Percentiles rank a stretch among this genome's conserved stretches.
These are phyloP conservation scores for Peniophora sp. DNA, from an alignment of 1,284 basidiomycete species.

Conservation along the genomic window DNA sequence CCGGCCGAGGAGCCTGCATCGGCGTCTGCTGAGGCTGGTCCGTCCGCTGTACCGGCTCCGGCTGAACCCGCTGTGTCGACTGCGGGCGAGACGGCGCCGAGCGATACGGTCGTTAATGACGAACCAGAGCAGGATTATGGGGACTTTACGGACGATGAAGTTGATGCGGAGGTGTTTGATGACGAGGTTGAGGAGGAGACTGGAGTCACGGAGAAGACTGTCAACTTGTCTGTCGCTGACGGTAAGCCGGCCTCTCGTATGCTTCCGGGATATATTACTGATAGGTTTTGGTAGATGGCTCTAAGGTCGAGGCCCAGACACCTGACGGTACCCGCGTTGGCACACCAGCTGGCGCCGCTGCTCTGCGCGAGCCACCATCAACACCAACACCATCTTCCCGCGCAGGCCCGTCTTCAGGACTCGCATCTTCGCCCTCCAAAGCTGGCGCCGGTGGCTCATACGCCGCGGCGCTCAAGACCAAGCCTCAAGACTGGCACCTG, in stretches of 20 bases:
- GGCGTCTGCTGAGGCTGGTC: constrained; percentile 9
- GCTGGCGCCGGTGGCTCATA: constrained; percentile 53
- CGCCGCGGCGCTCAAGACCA: constrained; percentile 87
- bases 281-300: constrained; percentile 53
- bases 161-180: constrained; percentile 64
- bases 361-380: constrained; percentile 2
- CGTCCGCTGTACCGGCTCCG: constrained; percentile 15
- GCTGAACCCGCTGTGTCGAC: constrained; percentile 21
- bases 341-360: constrained; percentile 62
- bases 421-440: constrained; percentile 29
- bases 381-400: constrained; percentile 18
- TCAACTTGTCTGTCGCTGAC: constrained; percentile 77
- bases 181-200: constrained; percentile 67
- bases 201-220: constrained; percentile 68
- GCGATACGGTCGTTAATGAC: constrained; percentile 46
- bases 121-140: constrained; percentile 48
- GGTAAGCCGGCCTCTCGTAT: constrained; percentile 34
- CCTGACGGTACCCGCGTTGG: constrained; percentile 92
- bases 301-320: constrained; percentile 90
- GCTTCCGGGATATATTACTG: not conserved
- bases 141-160: constrained; percentile 75
- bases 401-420: no score
- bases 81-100: constrained; percentile 28
- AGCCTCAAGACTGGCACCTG: constrained; percentile 93
- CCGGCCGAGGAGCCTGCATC: constrained; percentile 15